Evolutionary conservation across 2,329 filamentous ascomycete genomes (phyloP), one percentile per base, ranked within the genome.

Genomic region (Ophiostoma fasciatum): DNA sequence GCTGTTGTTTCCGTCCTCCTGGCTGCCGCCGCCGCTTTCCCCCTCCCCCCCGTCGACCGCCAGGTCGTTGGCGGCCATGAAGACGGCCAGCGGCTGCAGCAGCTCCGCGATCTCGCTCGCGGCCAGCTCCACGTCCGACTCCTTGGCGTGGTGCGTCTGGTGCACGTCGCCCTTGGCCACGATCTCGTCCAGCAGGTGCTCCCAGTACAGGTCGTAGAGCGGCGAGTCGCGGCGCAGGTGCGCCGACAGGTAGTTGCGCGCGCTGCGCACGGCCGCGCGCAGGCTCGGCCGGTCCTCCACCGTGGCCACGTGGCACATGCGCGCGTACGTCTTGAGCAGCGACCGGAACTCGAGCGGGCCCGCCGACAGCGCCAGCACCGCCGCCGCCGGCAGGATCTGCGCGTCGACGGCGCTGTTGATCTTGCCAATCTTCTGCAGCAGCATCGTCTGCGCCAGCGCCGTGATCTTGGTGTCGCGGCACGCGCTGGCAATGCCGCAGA

Each of bases 371-470:
- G 85, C 80, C 37, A 98, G 61, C 6, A 73, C 66, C 8, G 85
- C 84, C 7, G 84, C 77, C 41, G 92, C 85, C 13, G 73, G 74
- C 37, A 96, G 78, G 41, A 98, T 90, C 37, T 79, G 78, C 21
- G 80, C 76, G 60, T 96, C 87, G 3, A 94, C 81, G 5, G 70
- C 62, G 40, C 72, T 66, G 49, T 74, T 90, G 37, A 94, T 74
- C 56, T 90, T 88, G 42, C 80, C 78, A 39, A 96, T 72, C 56
- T 98, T 96, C 51, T 98, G 90, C n/a, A 94, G 61, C 18, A 99
- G 72, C 77, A 98, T 94, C 1, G 85, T 92, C 48, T 94, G 81
- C 3, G 87, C 88, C 35, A 98, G 64, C 5, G 87, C 87, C 7
- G 81, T 90, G 36, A 98, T 93, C 58, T 94, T 94, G 41, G 84